Percentiles rank a stretch among this genome's conserved stretches.
Evolutionary conservation across 1,284 basidiomycete genomes (phyloP).

Genomic region (Inonotus hispidus): DNA sequence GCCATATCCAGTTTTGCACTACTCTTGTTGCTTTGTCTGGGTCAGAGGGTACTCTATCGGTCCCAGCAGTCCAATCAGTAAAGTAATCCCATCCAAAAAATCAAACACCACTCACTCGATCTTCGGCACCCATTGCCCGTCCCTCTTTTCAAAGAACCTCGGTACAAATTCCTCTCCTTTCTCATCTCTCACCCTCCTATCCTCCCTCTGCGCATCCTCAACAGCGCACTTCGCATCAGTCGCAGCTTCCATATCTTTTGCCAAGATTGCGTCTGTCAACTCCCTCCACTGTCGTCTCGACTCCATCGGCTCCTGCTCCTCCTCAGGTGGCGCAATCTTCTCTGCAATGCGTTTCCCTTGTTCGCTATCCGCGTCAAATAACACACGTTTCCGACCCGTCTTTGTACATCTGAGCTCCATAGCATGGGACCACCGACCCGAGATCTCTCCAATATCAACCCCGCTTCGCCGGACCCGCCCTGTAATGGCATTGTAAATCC

Average conservation of each 20-base stretch:
- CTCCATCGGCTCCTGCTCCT: conserved; percentile 88
- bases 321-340: conserved; percentile 81
- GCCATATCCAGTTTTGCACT: conserved; percentile 62
- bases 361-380: conserved; percentile 83
- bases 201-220: conserved; percentile 89
- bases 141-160: conserved; percentile 77
- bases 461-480: conserved; percentile 72
- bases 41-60: conserved; percentile 68
- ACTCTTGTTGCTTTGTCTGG: conserved; percentile 53
- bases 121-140: conserved; percentile 79
- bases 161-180: conserved; percentile 61
- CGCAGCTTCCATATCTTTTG: conserved; percentile 91
- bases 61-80: not conserved
- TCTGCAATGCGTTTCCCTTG: conserved; percentile 63
- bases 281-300: conserved; percentile 85
- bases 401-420: conserved; percentile 84
- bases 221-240: conserved; percentile 88
- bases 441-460: conserved; percentile 80
- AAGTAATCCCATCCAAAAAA: conserved; percentile 13
- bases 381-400: conserved; percentile 64
- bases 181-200: conserved; percentile 75
- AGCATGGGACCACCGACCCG: conserved; percentile 85
- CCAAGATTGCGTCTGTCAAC: conserved; percentile 82
- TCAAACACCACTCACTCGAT: conserved; percentile 44
- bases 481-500: conserved; percentile 88